These are phyloP conservation scores for Aspergillus cristatus DNA, from an alignment of 495 filamentous ascomycete genomes.

Conservation along the genomic window DNA sequence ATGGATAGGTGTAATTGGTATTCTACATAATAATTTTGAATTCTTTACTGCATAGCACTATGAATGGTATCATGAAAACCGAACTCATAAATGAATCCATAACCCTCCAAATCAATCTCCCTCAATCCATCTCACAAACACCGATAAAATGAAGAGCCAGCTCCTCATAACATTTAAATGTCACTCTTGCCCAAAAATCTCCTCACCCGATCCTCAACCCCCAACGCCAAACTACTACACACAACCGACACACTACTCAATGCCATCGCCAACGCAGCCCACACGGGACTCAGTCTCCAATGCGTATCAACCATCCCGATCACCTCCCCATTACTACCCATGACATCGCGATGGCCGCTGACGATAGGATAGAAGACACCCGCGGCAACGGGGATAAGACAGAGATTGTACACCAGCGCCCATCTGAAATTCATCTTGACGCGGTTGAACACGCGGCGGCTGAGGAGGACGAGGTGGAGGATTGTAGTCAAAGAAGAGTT, in stretches of 20 bases:
- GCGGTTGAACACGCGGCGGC: conserved; percentile 60
- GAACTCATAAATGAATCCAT: no score
- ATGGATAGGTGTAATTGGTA: no score
- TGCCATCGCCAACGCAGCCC: conserved; percentile 84
- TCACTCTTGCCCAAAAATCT: no score
- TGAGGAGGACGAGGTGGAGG: conserved; percentile 64
- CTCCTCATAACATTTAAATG: no score
- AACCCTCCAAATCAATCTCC: no score
- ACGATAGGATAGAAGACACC: conserved; percentile 67
- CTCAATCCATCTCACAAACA: no score
- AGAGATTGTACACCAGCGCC: conserved; percentile 78
- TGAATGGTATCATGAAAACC: no score
- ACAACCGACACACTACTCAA: conserved; percentile 76
- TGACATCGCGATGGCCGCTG: conserved; percentile 36
- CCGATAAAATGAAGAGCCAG: no score
- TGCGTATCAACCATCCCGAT: conserved; percentile 23
- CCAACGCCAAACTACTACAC: conserved; percentile 58
- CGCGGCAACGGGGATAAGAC: conserved; percentile 74
- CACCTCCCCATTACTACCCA: conserved; percentile 13
- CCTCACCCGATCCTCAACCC: no score
- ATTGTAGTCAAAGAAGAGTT: conserved; percentile 60
- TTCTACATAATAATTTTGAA: no score
- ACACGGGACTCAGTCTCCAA: conserved; percentile 63
- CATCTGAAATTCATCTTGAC: conserved; percentile 84
- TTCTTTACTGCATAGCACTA: no score